phyloP scores from a whole-genome alignment of 2,329 filamentous ascomycete genomes.

The Epichloe typhina region DNA sequence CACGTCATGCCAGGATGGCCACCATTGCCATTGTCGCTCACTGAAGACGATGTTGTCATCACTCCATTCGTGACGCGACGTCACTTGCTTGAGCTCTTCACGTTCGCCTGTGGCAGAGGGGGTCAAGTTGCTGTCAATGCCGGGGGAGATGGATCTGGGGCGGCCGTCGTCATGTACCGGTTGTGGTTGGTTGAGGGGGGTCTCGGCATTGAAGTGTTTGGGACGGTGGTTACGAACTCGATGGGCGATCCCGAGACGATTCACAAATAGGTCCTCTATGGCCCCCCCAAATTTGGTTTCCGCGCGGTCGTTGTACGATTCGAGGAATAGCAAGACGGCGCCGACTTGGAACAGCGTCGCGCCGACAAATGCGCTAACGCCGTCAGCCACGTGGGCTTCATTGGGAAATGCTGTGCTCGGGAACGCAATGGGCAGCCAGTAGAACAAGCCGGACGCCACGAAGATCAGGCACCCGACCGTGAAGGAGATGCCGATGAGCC shows the following conservation, averaged over 20 bases:
- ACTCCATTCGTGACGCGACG: background rate
- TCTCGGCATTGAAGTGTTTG: background rate
- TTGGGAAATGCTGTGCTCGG: slow-evolving; percentile 37
- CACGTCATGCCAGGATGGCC: slow-evolving; percentile 40
- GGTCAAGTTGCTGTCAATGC: background rate
- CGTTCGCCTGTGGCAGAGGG: background rate
- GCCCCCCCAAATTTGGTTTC: slow-evolving; percentile 34
- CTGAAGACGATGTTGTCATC: background rate
- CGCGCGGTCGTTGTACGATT: slow-evolving; percentile 35
- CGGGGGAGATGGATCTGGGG: background rate
- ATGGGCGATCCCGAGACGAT: slow-evolving; percentile 3
- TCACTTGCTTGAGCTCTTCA: background rate
- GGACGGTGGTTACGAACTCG: background rate
- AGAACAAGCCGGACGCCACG: slow-evolving; percentile 30
- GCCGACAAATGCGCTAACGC: slow-evolving; percentile 45
- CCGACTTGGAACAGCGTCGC: slow-evolving; percentile 47
- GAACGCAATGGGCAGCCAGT: slow-evolving; percentile 42
- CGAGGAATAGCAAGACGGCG: slow-evolving; percentile 41
- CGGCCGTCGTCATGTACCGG: background rate
- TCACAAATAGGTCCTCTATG: slow-evolving; percentile 24
- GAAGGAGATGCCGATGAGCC: slow-evolving; percentile 10
- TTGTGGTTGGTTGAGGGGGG: slow-evolving; percentile 1
- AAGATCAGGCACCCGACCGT: slow-evolving; percentile 11
- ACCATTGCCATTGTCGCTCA: slow-evolving; percentile 39
- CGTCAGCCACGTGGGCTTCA: slow-evolving; percentile 24